Evolutionary conservation across 2,329 filamentous ascomycete genomes (phyloP), one percentile per base, ranked within the genome.

Genomic region (Purpureocillium lavendulum): DNA sequence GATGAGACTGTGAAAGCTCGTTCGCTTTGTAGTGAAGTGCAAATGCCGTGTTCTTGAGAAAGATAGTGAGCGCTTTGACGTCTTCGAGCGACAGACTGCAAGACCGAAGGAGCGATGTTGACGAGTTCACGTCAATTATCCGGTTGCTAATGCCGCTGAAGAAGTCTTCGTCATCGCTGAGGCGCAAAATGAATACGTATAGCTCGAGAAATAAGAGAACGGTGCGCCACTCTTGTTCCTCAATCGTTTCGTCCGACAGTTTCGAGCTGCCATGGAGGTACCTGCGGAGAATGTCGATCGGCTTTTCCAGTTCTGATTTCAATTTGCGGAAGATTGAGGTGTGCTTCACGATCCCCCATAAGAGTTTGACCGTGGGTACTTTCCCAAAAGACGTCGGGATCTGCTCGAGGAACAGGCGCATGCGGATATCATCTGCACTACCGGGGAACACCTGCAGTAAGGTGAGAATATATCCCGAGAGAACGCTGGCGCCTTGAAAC

Each of bases 151-250:
- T 64, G 40, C 72, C 71, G 41, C 78, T 75, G 45, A 94, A 84
- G 56, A 98, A 98, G 51, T 98, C 92, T 49, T 97, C 90, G 47
- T 98, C 92, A 50, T 98, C 92, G 57, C 90, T 94, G 28, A 97
- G 78, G 50, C 92, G 84, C 11, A 97, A 68, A 3, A 96, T 79
- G 56, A 97, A 97, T 2, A 84, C 87, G 57, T 96, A 98, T 1
- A 98, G 73, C 52, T 98, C 92, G 6, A 98, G 71, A 55, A 98
- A 97, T 1, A 98, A 73, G 0, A 97, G 69, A 32, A 95, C 77
- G 1, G 92, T 81, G 14, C 84, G 81, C 92, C 92, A 98, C 55
- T 97, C 87, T 49, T 61, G 56, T 30, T 62, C 58, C 35, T 63
- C 61, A 2, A 45, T 34, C 4, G 42, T 47, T 15, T 46, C 48